These are phyloP conservation scores for Mycena pura DNA, from an alignment of 768 basidiomycete genomes.

Conservation along the genomic window DNA sequence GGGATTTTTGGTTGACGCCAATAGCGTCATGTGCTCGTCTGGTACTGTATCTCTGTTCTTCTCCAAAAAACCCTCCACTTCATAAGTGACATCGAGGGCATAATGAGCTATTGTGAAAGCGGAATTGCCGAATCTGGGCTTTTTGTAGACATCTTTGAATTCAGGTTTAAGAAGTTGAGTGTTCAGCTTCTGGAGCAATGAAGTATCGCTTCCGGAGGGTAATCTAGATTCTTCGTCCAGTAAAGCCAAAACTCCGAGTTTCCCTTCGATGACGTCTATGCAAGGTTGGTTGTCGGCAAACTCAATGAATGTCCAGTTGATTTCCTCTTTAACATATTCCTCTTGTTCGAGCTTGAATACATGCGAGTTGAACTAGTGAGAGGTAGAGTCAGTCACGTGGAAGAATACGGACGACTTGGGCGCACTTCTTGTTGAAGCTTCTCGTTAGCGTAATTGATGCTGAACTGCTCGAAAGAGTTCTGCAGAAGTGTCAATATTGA, in stretches of 20 bases:
- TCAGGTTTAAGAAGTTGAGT: constrained; percentile 84
- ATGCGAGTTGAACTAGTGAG: constrained; percentile 91
- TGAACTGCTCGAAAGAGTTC: constrained; percentile 97
- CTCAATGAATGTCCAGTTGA: constrained; percentile 99
- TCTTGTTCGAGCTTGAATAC: constrained; percentile 99
- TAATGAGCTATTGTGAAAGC: constrained; percentile 99
- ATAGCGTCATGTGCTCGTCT: constrained; percentile 92
- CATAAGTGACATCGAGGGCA: constrained; percentile 97
- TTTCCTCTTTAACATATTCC: constrained; percentile 97
- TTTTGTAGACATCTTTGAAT: constrained; percentile 92
- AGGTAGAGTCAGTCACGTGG: constrained; percentile 19
- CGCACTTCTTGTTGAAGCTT: constrained; percentile 95
- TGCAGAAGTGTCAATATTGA: constrained; percentile 33
- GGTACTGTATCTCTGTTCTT: constrained; percentile 99
- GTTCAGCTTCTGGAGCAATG: constrained; percentile 93
- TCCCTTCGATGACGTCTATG: constrained; percentile 98
- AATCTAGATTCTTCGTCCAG: constrained; percentile 98
- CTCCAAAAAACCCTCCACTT: constrained; percentile 97
- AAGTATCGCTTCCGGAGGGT: constrained; percentile 89
- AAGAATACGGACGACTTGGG: background rate
- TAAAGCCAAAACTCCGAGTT: constrained; percentile 91
- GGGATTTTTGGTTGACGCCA: constrained; percentile 85
- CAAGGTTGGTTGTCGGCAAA: constrained; percentile 99
- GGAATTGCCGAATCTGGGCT: constrained; percentile 97
- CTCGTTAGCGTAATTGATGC: constrained; percentile 99